Base-by-base conservation (phyloP, 345 rosid species). In the Bruguiera parviflora region DNA sequence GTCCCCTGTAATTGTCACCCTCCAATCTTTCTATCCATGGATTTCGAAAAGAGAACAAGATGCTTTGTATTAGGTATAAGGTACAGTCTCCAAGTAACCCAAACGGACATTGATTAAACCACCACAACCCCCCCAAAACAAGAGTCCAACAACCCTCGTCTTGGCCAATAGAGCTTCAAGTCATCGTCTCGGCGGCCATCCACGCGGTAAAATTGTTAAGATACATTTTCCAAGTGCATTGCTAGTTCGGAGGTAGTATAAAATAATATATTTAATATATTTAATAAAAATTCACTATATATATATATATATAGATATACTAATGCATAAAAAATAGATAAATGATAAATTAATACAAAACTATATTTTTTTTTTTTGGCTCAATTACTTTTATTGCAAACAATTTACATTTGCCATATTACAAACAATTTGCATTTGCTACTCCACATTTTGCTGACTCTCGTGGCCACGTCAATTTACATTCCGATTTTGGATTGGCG, bases 51-150 rank as follows among this genome's bases (percentile, higher is more conserved):
- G 58, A 90, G 91, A 70, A 95, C 91, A 25, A 92, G 85, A 78
- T 92, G 97, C 21, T 64, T 87, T 70, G 97, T 53, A 27, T 73
- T 92, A 89, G 4, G 99, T 87, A 66, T 95, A 95, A 32, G 94
- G 99, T 27, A 95, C 80, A 0, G 88, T 92, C 84, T 95, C 99
- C 29, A 83, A 75, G 72, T 88, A 83, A 35, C 96, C 96, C 18
- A 77, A 84, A 70, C 77, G 86, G 1, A 95, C 67, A 25, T 89
- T 87, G 70, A 92, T 60, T 7, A 83, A 32, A 63, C 47, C 78
- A 53, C 92, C 94, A 7, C 90, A 86, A 64, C 89, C 83, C 22
- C 22, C 86, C 75, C 52, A 84, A 31, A 64, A 83, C 85, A 58
- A 92, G 85, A 25, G 79, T 73, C 62, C 87, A 28, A 80, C 77